These are phyloP conservation scores for Fusarium sp. DNA, from an alignment of 2,329 filamentous ascomycete species.

Conservation along the genomic window DNA sequence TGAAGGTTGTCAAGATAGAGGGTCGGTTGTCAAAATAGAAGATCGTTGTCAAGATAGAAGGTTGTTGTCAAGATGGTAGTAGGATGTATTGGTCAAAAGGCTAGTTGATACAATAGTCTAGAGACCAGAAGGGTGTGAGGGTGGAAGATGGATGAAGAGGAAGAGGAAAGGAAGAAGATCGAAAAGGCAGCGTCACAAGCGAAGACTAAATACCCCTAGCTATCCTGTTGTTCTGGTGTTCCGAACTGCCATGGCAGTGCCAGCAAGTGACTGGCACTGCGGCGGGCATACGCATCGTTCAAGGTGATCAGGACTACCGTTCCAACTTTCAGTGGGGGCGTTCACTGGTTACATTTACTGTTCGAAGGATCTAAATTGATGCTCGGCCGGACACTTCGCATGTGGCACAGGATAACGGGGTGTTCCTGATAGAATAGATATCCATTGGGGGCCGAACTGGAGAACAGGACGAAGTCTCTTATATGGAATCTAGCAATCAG, in stretches of 20 bases:
- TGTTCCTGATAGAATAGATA: not conserved
- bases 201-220: not conserved
- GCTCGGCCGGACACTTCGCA: not conserved
- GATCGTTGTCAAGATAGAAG: not conserved
- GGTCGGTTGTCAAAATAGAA: not conserved
- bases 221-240: not conserved
- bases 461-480: not conserved
- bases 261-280: conserved; percentile 24
- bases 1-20: not conserved
- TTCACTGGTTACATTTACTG: not conserved
- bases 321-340: conserved; percentile 2
- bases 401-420: conserved; percentile 19
- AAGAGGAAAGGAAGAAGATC: not conserved
- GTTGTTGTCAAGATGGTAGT: not conserved
- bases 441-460: conserved; percentile 10
- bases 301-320: not conserved
- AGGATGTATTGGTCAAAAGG: conserved; percentile 1
- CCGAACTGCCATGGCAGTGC: conserved; percentile 11
- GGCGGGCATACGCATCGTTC: conserved; percentile 17
- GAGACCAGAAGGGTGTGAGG: not conserved
- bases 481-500: conserved; percentile 8
- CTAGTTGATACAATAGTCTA: not conserved
- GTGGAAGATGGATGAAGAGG: not conserved
- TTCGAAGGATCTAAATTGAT: not conserved
- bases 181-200: not conserved